Percentiles rank a stretch among this genome's conserved stretches.
These are phyloP conservation scores for Periconia sp. DNA, from an alignment of 2,329 filamentous ascomycete genomes.

Conservation along the genomic window DNA sequence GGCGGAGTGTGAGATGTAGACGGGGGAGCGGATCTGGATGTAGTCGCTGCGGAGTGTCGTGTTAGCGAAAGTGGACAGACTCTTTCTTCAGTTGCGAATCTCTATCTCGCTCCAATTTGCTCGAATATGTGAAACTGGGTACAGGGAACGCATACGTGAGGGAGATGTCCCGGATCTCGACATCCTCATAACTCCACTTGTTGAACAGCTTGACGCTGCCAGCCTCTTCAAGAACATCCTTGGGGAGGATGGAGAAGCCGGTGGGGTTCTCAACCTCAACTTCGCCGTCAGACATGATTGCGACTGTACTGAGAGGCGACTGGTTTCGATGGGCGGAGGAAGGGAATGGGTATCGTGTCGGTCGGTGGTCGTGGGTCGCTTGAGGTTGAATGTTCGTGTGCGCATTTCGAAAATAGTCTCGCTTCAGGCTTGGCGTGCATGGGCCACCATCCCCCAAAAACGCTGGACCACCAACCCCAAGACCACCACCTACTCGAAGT, in stretches of 20 bases:
- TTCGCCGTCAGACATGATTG: constrained; percentile 90
- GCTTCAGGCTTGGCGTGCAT: constrained; percentile 2
- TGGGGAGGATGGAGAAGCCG: constrained; percentile 82
- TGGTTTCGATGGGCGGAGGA: constrained; percentile 26
- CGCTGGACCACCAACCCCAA: too few species aligned
- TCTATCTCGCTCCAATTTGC: constrained; percentile 16
- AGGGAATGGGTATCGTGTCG: constrained; percentile 15
- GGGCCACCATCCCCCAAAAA: neutral
- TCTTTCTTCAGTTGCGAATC: constrained; percentile 10
- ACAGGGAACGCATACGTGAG: constrained; percentile 76
- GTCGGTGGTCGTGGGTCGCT: constrained; percentile 33
- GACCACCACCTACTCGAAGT: too few species aligned
- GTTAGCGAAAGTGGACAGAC: constrained; percentile 35
- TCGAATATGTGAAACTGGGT: constrained; percentile 4
- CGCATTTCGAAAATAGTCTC: neutral
- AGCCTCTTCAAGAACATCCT: constrained; percentile 87
- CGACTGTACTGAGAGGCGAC: constrained; percentile 21
- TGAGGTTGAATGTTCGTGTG: constrained; percentile 14
- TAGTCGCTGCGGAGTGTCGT: constrained; percentile 73
- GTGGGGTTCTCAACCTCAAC: constrained; percentile 83
- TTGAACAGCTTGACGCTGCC: constrained; percentile 96
- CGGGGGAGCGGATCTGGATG: constrained; percentile 98
- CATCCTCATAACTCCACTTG: constrained; percentile 98
- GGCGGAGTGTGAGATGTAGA: constrained; percentile 98
- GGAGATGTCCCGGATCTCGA: constrained; percentile 99